These are phyloP conservation scores for Otatea glauca DNA, from an alignment of 176 grass and related monocot species.

Conservation along the genomic window DNA sequence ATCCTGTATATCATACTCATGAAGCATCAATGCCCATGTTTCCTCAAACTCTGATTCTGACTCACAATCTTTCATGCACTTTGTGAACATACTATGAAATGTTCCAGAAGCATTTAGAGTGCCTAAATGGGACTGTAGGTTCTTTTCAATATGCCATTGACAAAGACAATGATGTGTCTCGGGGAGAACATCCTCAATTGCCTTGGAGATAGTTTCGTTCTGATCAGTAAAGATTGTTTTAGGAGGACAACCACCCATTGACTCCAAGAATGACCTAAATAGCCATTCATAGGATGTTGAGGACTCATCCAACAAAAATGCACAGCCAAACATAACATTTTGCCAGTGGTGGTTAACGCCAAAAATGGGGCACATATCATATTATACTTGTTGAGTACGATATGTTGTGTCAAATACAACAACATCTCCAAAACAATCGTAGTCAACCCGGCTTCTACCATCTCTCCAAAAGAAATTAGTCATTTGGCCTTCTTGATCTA, in stretches of 20 bases:
- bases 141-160: slow-evolving; percentile 69
- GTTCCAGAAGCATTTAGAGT: slow-evolving; percentile 60
- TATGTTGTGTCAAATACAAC: slow-evolving; percentile 74
- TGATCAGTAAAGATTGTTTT: slow-evolving; percentile 82
- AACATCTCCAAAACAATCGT: slow-evolving; percentile 75
- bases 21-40: slow-evolving; percentile 68
- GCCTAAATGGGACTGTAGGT: slow-evolving; percentile 57
- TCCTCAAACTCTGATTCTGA: slow-evolving; percentile 69
- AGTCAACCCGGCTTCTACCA: slow-evolving; percentile 64
- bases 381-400: slow-evolving; percentile 71
- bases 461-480: slow-evolving; percentile 78
- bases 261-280: slow-evolving; percentile 76
- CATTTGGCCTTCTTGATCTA: slow-evolving; percentile 67
- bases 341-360: slow-evolving; percentile 78
- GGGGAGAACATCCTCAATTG: slow-evolving; percentile 64
- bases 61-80: slow-evolving; percentile 78
- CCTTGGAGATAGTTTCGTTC: slow-evolving; percentile 61
- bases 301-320: slow-evolving; percentile 72
- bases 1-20: slow-evolving; percentile 64
- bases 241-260: slow-evolving; percentile 66
- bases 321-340: slow-evolving; percentile 77
- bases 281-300: slow-evolving; percentile 69
- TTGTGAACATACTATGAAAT: slow-evolving; percentile 59
- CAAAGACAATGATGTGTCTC: slow-evolving; percentile 60
- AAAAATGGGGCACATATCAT: slow-evolving; percentile 71